Evolutionary conservation across 129 eudicot species (phyloP).

Genomic region (sunflower (Helianthus annuus)): DNA sequence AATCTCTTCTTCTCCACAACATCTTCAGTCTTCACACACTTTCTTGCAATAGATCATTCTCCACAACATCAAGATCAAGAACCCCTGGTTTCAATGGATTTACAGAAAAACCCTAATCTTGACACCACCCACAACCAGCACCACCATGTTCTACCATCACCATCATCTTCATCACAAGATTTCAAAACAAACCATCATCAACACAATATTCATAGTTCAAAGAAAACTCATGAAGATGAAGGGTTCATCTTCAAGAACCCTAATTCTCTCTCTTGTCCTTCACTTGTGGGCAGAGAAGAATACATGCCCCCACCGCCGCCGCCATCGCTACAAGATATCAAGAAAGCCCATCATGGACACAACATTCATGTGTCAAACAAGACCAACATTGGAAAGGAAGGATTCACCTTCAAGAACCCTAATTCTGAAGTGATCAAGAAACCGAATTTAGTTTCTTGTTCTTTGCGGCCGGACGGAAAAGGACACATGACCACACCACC

Average conservation of each 20-base stretch:
- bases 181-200: constrained; percentile 22
- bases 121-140: constrained; percentile 18
- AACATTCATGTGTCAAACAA: not conserved
- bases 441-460: not conserved
- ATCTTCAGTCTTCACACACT: not conserved
- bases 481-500: not conserved
- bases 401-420: not conserved
- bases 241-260: not conserved
- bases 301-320: not conserved
- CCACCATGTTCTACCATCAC: constrained; percentile 17
- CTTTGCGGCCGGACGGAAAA: not conserved
- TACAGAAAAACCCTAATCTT: constrained; percentile 22
- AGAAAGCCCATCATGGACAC: not conserved
- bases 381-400: not conserved
- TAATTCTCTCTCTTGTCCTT: constrained; percentile 15
- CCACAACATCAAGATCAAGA: constrained; percentile 9
- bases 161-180: constrained; percentile 21
- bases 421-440: not conserved
- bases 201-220: not conserved
- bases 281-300: not conserved
- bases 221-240: not conserved
- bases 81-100: constrained; percentile 14
- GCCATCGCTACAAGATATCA: constrained; percentile 9
- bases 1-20: not conserved
- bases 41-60: not conserved